Evolutionary conservation across 495 filamentous ascomycete genomes (phyloP).

Genomic region (Antarctomyces pellizariae): DNA sequence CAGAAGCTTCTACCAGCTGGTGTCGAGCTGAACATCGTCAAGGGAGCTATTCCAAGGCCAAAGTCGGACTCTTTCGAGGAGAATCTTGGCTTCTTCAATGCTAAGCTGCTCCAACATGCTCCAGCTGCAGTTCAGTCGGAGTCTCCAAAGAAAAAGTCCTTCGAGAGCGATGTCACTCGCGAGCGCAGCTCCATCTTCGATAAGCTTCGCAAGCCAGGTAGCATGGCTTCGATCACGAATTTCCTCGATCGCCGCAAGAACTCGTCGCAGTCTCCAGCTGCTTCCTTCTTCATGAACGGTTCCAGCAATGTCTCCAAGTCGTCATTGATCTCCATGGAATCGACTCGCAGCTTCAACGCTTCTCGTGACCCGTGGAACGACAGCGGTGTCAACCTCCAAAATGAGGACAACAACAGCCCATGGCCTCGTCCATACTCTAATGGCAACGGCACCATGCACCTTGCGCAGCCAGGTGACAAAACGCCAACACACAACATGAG

Average conservation of each 20-base stretch:
- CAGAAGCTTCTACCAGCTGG: conserved; percentile 58
- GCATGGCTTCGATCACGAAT: conserved; percentile 78
- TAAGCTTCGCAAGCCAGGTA: conserved; percentile 74
- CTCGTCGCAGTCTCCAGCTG: conserved; percentile 53
- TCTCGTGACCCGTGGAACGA: conserved; percentile 97
- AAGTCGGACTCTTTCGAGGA: conserved; percentile 99
- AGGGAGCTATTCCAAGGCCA: conserved; percentile 79
- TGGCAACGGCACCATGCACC: conserved; percentile 34
- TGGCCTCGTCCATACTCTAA: conserved; percentile 32
- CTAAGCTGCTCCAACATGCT: conserved; percentile 80
- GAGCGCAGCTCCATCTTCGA: conserved; percentile 67
- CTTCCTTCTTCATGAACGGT: conserved; percentile 75
- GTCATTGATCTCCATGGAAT: conserved; percentile 82
- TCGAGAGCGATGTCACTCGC: conserved; percentile 49
- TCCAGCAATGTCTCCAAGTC: conserved; percentile 88
- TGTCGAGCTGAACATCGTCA: conserved; percentile 67
- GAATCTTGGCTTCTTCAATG: conserved; percentile 85
- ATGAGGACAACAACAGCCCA: conserved; percentile 54
- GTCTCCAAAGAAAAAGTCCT: conserved; percentile 57
- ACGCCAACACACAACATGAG: conserved; percentile 64
- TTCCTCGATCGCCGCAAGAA: conserved; percentile 85
- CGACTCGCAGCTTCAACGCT: conserved; percentile 57
- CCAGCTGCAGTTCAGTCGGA: conserved; percentile 58
- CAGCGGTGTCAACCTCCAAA: conserved; percentile 76
- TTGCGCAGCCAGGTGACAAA: conserved; percentile 47